phyloP scores from a whole-genome alignment of 352 stramenopile species.

The Pythium utonaiense region DNA sequence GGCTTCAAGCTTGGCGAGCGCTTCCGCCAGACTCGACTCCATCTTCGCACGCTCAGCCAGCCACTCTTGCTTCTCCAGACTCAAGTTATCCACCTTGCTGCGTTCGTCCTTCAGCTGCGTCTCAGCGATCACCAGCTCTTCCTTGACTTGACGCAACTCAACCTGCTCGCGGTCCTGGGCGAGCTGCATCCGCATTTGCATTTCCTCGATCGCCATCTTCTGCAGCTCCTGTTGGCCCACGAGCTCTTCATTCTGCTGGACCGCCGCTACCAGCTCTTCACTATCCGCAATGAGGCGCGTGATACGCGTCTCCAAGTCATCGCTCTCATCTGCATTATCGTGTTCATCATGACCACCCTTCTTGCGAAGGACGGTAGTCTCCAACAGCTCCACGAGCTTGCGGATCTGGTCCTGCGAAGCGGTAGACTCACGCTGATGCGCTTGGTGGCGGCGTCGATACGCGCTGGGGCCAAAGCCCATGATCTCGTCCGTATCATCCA shows the following conservation, averaged over 20 bases:
- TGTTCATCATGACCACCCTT: slow-evolving; percentile 2
- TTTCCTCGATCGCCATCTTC: slow-evolving; percentile 41
- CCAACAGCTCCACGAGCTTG: slow-evolving; percentile 6
- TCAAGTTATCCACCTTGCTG: slow-evolving; percentile 21
- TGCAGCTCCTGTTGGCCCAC: slow-evolving; percentile 37
- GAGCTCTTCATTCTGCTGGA: slow-evolving; percentile 22
- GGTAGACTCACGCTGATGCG: not conserved
- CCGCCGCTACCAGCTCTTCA: slow-evolving; percentile 23
- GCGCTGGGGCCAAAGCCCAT: not conserved
- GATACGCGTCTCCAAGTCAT: slow-evolving; percentile 14
- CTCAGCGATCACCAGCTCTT: slow-evolving; percentile 6
- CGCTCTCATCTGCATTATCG: not conserved
- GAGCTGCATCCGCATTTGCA: slow-evolving; percentile 26
- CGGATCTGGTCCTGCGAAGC: not conserved
- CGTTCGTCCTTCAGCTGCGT: not conserved
- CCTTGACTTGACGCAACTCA: slow-evolving; percentile 30
- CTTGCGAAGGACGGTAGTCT: slow-evolving; percentile 1
- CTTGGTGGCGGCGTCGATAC: not conserved
- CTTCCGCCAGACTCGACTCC: slow-evolving; percentile 6
- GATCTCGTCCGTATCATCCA: not conserved
- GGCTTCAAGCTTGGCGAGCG: slow-evolving; percentile 25
- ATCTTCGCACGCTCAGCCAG: slow-evolving; percentile 3
- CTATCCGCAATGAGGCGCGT: slow-evolving; percentile 34
- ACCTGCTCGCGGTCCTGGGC: slow-evolving; percentile 19
- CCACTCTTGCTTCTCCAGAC: slow-evolving; percentile 6